phyloP scores from a whole-genome alignment of 805 yeast genomes.

The Candida glaebosa region DNA sequence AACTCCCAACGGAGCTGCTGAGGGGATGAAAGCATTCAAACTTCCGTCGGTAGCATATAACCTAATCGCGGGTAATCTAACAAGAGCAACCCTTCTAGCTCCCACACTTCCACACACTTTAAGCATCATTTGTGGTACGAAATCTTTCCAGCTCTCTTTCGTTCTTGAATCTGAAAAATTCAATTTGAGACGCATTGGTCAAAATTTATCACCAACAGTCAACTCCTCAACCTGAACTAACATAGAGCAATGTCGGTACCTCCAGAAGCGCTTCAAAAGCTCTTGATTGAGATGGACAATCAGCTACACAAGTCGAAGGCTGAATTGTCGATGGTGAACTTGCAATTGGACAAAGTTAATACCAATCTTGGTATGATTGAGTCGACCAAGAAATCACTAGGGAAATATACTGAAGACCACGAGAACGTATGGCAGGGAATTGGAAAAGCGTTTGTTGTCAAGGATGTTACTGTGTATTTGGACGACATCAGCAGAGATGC shows the following conservation, averaged over 20 bases:
- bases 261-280: constrained; percentile 48
- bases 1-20: constrained; percentile 16
- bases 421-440: constrained; percentile 77
- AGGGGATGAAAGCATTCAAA: constrained; percentile 9
- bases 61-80: background rate
- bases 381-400: constrained; percentile 56
- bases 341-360: constrained; percentile 47
- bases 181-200: background rate
- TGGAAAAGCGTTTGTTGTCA: constrained; percentile 68
- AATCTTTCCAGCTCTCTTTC: no score
- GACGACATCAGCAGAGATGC: constrained; percentile 49
- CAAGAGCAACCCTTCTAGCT: background rate
- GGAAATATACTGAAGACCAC: constrained; percentile 33
- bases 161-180: no score
- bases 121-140: background rate
- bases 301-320: constrained; percentile 58
- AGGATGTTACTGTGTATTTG: constrained; percentile 45
- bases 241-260: constrained; percentile 4
- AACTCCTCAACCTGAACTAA: no score
- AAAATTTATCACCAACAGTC: background rate
- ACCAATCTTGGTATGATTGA: constrained; percentile 52
- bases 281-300: constrained; percentile 63
- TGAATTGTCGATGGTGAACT: constrained; percentile 53
- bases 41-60: constrained; percentile 16
- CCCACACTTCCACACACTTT: background rate